Percentiles rank a stretch among this genome's conserved stretches.
Conservation (phyloP, 495 filamentous ascomycete species). For the Penicillium robsamsonii region DNA sequence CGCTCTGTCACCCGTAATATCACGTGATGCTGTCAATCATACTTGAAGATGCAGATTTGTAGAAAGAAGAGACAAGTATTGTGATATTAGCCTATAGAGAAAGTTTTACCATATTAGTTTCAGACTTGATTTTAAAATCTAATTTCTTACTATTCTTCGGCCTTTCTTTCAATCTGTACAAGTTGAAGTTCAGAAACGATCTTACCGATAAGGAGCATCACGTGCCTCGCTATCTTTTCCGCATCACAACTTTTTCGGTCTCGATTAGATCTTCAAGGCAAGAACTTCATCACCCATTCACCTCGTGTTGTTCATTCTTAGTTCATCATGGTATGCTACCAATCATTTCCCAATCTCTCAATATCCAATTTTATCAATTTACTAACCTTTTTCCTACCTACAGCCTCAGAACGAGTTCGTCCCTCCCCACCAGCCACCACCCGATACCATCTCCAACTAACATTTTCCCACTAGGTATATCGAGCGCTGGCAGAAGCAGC, state of each 20-base stretch:
- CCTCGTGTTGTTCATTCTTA: slow-evolving; percentile 20
- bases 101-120: not conserved
- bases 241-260: slow-evolving; percentile 39
- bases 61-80: not conserved
- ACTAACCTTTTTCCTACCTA: slow-evolving; percentile 21
- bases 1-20: slow-evolving; percentile 29
- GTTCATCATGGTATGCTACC: slow-evolving; percentile 40
- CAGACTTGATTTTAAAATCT: not conserved
- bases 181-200: slow-evolving; percentile 5
- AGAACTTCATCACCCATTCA: slow-evolving; percentile 18
- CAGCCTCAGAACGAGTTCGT: slow-evolving; percentile 82
- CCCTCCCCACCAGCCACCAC: slow-evolving; percentile 21
- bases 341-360: not conserved
- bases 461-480: slow-evolving; percentile 61
- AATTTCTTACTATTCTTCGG: not conserved
- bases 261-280: slow-evolving; percentile 30
- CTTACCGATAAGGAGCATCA: slow-evolving; percentile 30
- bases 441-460: slow-evolving; percentile 10
- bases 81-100: not conserved
- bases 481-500: slow-evolving; percentile 79
- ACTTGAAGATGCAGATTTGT: not conserved
- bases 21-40: slow-evolving; percentile 18
- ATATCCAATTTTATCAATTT: not conserved
- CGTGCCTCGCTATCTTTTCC: slow-evolving; percentile 31
- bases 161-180: not conserved